Conservation (phyloP, 2,329 filamentous ascomycete species). For the Beauveria bassiana region DNA sequence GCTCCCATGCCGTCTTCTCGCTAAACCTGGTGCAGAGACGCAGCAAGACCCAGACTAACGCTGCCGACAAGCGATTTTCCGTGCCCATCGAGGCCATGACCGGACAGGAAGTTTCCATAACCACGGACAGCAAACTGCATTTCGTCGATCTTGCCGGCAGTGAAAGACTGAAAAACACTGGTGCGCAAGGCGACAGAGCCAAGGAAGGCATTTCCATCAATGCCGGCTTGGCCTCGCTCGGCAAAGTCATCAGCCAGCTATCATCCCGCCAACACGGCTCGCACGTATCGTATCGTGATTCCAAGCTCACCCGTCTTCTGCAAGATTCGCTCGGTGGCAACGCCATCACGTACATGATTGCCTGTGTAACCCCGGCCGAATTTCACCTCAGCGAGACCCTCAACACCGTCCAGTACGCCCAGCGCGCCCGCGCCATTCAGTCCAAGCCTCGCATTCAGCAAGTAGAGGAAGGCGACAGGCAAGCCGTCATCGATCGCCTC, state of each 20-base stretch:
- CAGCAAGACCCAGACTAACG: slow-evolving; percentile 43
- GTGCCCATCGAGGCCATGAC: slow-evolving; percentile 76
- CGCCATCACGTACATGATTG: slow-evolving; percentile 99
- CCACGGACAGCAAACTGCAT: slow-evolving; percentile 94
- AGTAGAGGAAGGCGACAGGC: slow-evolving; percentile 86
- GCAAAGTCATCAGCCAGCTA: slow-evolving; percentile 96
- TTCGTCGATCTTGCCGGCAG: slow-evolving; percentile 97
- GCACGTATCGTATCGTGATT: slow-evolving; percentile 96
- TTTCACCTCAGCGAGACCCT: slow-evolving; percentile 97
- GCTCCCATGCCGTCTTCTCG: slow-evolving; percentile 95
- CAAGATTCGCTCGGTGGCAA: slow-evolving; percentile 96
- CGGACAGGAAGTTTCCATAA: slow-evolving; percentile 58
- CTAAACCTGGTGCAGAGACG: slow-evolving; percentile 87
- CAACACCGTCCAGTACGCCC: slow-evolving; percentile 96
- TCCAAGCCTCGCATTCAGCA: slow-evolving; percentile 96
- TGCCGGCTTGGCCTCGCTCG: slow-evolving; percentile 84
- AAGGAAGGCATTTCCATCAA: slow-evolving; percentile 98
- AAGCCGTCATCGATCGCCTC: slow-evolving; percentile 84
- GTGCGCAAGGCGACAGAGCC: slow-evolving; percentile 86
- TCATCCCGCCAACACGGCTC: slow-evolving; percentile 81
- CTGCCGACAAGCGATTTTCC: slow-evolving; percentile 76
- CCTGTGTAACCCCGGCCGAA: slow-evolving; percentile 91
- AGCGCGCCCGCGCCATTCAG: slow-evolving; percentile 91
- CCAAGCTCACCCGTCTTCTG: slow-evolving; percentile 86
- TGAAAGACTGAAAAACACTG: slow-evolving; percentile 93